Percentiles rank a stretch among this genome's conserved stretches.
These are phyloP conservation scores for sorghum (Sorghum bicolor) DNA, from an alignment of 176 grass and related monocot genomes.

Conservation along the genomic window DNA sequence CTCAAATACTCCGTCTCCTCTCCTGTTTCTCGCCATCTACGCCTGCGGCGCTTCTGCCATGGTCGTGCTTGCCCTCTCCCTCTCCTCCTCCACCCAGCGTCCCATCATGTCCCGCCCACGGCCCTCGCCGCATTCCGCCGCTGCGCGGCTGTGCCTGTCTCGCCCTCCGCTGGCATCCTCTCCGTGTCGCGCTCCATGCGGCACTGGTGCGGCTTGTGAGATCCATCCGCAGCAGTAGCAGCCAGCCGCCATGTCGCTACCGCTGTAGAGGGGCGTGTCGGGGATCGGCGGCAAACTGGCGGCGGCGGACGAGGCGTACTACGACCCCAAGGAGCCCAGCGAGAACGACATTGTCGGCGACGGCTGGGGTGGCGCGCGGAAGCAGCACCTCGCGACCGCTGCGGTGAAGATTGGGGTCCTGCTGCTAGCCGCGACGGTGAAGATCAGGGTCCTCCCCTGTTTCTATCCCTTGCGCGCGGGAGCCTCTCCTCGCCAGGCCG, in stretches of 20 bases:
- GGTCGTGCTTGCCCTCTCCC: too few relatives aligned
- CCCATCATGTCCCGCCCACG: too few relatives aligned
- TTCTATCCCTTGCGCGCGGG: too few relatives aligned
- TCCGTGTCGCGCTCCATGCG: constrained; percentile 20
- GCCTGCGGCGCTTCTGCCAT: too few relatives aligned
- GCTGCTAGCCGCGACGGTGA: constrained; percentile 30
- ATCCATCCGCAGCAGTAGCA: constrained; percentile 40
- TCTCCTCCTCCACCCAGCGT: too few relatives aligned
- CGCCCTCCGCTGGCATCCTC: too few relatives aligned
- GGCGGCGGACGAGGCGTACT: constrained; percentile 37
- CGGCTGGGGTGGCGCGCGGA: constrained; percentile 20
- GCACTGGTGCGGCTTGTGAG: constrained; percentile 31
- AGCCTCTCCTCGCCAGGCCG: neutral
- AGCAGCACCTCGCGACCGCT: constrained; percentile 41
- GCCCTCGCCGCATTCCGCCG: too few relatives aligned
- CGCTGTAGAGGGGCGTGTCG: constrained; percentile 79
- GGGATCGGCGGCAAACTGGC: constrained; percentile 46
- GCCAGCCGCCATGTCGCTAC: constrained; percentile 55
- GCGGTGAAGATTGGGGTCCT: constrained; percentile 59
- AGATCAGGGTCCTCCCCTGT: too few relatives aligned
- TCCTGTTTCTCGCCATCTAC: too few relatives aligned
- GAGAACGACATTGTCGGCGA: constrained; percentile 56
- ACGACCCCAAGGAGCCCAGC: constrained; percentile 53
- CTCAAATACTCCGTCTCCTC: too few relatives aligned
- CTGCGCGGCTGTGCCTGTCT: too few relatives aligned